Evolutionary conservation across 495 filamentous ascomycete genomes (phyloP).

Genomic region (Schizothecium vesticola): DNA sequence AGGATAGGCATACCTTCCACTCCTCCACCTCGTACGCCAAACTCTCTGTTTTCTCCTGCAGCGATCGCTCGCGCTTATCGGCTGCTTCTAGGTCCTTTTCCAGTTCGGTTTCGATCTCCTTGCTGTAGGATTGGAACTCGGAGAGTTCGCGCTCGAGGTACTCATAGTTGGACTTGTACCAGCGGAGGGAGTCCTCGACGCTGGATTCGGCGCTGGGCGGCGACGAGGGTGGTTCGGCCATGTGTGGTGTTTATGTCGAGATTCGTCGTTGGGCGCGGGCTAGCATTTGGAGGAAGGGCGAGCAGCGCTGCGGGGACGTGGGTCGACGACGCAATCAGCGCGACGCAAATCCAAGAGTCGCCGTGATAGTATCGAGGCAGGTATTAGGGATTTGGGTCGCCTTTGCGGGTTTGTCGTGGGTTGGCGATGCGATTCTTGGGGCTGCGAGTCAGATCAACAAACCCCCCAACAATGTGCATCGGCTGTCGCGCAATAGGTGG

Average conservation of each 20-base stretch:
- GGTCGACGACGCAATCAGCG: constrained; percentile 14
- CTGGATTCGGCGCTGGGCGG: constrained; percentile 53
- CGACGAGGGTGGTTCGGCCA: constrained; percentile 61
- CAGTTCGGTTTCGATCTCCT: constrained; percentile 88
- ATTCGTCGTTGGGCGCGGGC: constrained; percentile 13
- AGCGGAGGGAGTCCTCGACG: constrained; percentile 68
- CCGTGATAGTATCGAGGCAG: constrained; percentile 2
- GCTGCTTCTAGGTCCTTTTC: constrained; percentile 95
- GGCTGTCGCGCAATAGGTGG: constrained; percentile 8
- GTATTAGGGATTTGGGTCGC: background rate
- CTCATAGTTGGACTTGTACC: constrained; percentile 96
- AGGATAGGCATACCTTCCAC: constrained; percentile 73
- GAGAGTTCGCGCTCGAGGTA: constrained; percentile 84
- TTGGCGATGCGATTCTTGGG: constrained; percentile 11
- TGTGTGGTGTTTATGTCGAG: constrained; percentile 27
- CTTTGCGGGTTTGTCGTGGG: constrained; percentile 3
- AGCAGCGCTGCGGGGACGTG: constrained; percentile 10
- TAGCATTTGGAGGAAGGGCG: constrained; percentile 19
- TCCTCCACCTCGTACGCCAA: constrained; percentile 88
- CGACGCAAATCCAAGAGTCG: constrained; percentile 15
- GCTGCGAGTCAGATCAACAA: constrained; percentile 5
- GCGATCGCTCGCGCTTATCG: constrained; percentile 80
- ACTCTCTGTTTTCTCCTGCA: constrained; percentile 80
- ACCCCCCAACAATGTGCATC: background rate
- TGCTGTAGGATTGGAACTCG: constrained; percentile 90